Evolutionary conservation across 2,329 filamentous ascomycete genomes (phyloP).

Genomic region (Colletotrichum agaves): DNA sequence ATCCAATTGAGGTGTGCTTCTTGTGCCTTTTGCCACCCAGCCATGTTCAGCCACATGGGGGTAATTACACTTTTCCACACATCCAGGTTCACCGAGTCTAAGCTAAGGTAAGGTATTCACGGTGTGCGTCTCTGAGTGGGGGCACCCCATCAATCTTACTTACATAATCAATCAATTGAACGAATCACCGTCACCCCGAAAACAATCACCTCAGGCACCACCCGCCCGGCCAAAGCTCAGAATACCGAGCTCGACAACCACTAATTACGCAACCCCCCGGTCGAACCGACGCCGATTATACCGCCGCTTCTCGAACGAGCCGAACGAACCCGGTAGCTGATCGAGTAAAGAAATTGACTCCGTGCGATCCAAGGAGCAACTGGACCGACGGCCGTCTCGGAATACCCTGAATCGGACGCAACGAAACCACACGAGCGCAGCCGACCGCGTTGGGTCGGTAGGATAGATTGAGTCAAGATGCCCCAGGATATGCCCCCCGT

Average conservation of each 20-base stretch:
- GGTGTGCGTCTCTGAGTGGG: background rate
- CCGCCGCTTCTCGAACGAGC: slow-evolving; percentile 4
- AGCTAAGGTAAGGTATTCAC: too few relatives aligned
- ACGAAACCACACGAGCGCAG: slow-evolving; percentile 18
- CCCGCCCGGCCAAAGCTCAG: slow-evolving; percentile 28
- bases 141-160: background rate
- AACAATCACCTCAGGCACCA: slow-evolving; percentile 30
- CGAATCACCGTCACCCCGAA: slow-evolving; percentile 32
- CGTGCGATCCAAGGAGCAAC: slow-evolving; percentile 7
- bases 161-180: slow-evolving; percentile 34
- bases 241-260: slow-evolving; percentile 24
- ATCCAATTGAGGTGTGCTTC: background rate
- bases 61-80: too few relatives aligned
- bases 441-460: slow-evolving; percentile 35
- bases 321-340: background rate
- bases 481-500: slow-evolving; percentile 96
- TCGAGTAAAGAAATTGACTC: background rate
- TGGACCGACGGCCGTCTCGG: background rate
- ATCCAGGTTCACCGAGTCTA: background rate
- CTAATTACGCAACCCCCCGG: slow-evolving; percentile 4
- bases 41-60: too few relatives aligned
- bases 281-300: slow-evolving; percentile 15
- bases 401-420: background rate
- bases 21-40: too few relatives aligned
- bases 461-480: slow-evolving; percentile 68